These are phyloP conservation scores for Leucogyrophana mollusca DNA, from an alignment of 768 basidiomycete genomes.

Conservation along the genomic window DNA sequence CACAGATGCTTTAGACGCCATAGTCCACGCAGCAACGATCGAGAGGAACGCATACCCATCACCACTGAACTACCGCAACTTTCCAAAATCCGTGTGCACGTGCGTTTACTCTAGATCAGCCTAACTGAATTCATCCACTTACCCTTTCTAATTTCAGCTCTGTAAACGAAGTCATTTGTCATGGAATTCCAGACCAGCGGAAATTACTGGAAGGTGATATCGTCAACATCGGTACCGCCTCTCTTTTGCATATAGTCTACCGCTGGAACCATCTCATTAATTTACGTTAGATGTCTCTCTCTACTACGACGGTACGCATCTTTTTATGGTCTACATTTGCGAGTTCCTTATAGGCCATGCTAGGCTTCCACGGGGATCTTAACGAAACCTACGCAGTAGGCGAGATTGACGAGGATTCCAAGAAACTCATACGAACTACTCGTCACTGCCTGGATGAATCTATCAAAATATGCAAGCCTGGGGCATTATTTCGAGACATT, in stretches of 20 bases:
- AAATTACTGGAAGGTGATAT: constrained; percentile 92
- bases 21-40: constrained; percentile 90
- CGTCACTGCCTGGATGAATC: constrained; percentile 85
- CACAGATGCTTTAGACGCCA: constrained; percentile 91
- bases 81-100: constrained; percentile 97
- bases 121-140: constrained; percentile 3
- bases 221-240: constrained; percentile 75
- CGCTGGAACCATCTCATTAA: constrained; percentile 4
- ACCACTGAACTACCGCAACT: constrained; percentile 86
- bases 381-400: constrained; percentile 94
- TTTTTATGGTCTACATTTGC: constrained; percentile 2
- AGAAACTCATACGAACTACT: constrained; percentile 78
- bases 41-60: constrained; percentile 93
- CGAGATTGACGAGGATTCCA: constrained; percentile 77
- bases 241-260: constrained; percentile 15
- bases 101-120: constrained; percentile 39
- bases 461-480: constrained; percentile 93
- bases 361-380: constrained; percentile 89
- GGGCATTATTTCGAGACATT: constrained; percentile 83
- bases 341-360: not conserved
- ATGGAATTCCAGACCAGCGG: constrained; percentile 90
- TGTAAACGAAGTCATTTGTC: constrained; percentile 95
- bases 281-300: constrained; percentile 64
- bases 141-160: constrained; percentile 50
- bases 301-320: constrained; percentile 65